Percentiles rank a stretch among this genome's conserved stretches.
These are phyloP conservation scores for Fusarium verrucosum DNA, from an alignment of 2,329 filamentous ascomycete genomes.

Conservation along the genomic window DNA sequence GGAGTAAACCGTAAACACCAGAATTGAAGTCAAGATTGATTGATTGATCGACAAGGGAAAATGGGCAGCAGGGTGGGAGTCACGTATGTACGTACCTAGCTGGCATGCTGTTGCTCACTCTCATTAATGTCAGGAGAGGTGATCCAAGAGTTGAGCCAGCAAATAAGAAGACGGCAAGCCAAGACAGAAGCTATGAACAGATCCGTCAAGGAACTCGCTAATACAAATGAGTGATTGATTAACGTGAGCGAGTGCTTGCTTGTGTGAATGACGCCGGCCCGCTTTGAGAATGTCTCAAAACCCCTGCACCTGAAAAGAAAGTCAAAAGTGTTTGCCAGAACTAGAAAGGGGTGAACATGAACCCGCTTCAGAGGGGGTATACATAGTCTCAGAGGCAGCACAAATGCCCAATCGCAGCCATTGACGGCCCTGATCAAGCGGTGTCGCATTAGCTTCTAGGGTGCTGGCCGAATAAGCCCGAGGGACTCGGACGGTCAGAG, in stretches of 20 bases:
- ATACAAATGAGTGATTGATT: constrained; percentile 13
- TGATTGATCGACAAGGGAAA: constrained; percentile 8
- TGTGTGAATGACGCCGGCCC: constrained; percentile 37
- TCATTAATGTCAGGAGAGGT: constrained; percentile 16
- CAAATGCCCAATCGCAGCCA: constrained; percentile 17
- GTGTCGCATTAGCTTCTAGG: constrained; percentile 21
- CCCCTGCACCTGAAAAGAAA: constrained; percentile 22
- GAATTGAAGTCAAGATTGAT: background rate
- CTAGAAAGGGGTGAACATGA: constrained; percentile 6
- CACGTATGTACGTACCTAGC: constrained; percentile 3
- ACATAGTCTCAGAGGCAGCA: background rate
- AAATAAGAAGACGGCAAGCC: constrained; percentile 8
- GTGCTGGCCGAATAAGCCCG: constrained; percentile 21
- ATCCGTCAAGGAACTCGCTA: constrained; percentile 22
- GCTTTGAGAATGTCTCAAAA: constrained; percentile 31
- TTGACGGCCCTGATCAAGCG: background rate
- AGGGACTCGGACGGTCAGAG: constrained; percentile 34
- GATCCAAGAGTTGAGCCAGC: constrained; percentile 19
- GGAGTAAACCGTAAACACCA: constrained; percentile 13
- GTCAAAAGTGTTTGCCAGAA: constrained; percentile 4
- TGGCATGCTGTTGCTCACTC: constrained; percentile 33
- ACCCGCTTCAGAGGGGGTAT: constrained; percentile 20
- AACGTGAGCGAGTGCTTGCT: constrained; percentile 22
- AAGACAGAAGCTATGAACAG: constrained; percentile 29
- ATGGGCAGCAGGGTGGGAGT: background rate